Base-by-base conservation (phyloP, 2,329 filamentous ascomycete species). In the Neonectria faginata region DNA sequence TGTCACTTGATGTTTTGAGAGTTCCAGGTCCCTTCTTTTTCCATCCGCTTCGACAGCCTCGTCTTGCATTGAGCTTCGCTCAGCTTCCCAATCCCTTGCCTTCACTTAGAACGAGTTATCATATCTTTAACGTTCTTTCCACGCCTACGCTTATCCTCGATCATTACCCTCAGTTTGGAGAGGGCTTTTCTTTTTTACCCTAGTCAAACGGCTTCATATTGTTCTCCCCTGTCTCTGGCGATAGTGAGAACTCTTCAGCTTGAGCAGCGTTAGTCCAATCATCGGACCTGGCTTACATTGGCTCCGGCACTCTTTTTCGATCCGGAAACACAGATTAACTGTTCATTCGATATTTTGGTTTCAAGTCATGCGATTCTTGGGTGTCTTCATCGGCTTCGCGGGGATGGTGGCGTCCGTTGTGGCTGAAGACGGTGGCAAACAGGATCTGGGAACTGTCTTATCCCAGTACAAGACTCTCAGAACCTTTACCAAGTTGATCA, bases 401-500 rank as follows among this genome's bases (percentile, higher is more conserved):
- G 56, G 75, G 65, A 33, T 75, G 11, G 31, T 70, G 4, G 56
- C 54, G 27, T 57, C 70, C 11, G 62, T 36, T 33, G 47, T 60
- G n/a, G 66, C 69, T 5, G 70, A 70, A 18, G 66, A 70, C 11
- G 67, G 71, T 8, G 63, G 67, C 1, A 66, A 66, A 3, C 64
- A 74, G 29, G 80, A 83, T 64, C 67, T 85, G 50, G 81, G 80
- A 2, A 75, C 74, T 8, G 75, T 83, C 22, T 69, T 85, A 12
- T 71, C 76, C 6, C 74, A 70, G 4, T 76, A 82, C 53, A 74
- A 75, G 59, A 81, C 84, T 54, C 75, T 85, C 41, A 80, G 78
- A 9, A 84, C 78, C 2, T 84, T 80, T 67, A 80, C 81, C 66
- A 73, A 76, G 18, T 72, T 84, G 54, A 79, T 84, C 65, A 77